Conservation (phyloP, 345 rosid species). For the Murraya paniculata region DNA sequence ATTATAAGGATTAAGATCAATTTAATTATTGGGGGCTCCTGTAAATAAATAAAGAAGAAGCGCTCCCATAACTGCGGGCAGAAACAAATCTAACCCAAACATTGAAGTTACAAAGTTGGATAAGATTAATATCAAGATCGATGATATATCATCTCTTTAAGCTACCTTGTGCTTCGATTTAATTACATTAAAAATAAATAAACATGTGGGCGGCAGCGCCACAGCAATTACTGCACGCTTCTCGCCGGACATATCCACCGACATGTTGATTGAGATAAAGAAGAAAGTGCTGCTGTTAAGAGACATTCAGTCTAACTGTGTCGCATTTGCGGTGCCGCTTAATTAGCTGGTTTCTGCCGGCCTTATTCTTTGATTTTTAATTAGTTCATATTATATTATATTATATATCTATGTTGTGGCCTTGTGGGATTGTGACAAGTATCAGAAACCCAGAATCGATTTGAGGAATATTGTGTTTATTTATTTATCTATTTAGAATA, state of each 20-base stretch:
- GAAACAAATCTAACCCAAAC: slow-evolving; percentile 13
- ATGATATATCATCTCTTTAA: too few species aligned
- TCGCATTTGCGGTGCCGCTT: neutral
- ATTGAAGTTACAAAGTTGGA: neutral
- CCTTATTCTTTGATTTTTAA: too few species aligned
- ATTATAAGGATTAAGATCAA: too few species aligned
- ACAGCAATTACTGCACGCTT: slow-evolving; percentile 7
- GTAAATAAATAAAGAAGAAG: neutral
- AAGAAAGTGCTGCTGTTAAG: slow-evolving; percentile 1
- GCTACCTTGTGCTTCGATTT: too few species aligned
- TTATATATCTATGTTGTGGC: too few species aligned
- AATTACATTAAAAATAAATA: neutral
- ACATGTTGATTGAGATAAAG: slow-evolving; percentile 15
- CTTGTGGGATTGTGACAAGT: neutral
- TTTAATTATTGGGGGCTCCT: too few species aligned
- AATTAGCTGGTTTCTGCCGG: neutral
- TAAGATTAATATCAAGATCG: neutral
- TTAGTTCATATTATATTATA: too few species aligned
- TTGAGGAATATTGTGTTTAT: neutral
- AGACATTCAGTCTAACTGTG: slow-evolving; percentile 12
- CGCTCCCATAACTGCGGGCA: neutral
- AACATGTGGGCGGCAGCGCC: neutral
- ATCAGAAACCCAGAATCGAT: neutral
- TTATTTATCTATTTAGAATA: neutral
- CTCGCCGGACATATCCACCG: slow-evolving; percentile 19